Percentiles rank a stretch among this genome's conserved stretches.
Conservation (phyloP, 2,329 filamentous ascomycete genomes). For the Monosporascus sp. region DNA sequence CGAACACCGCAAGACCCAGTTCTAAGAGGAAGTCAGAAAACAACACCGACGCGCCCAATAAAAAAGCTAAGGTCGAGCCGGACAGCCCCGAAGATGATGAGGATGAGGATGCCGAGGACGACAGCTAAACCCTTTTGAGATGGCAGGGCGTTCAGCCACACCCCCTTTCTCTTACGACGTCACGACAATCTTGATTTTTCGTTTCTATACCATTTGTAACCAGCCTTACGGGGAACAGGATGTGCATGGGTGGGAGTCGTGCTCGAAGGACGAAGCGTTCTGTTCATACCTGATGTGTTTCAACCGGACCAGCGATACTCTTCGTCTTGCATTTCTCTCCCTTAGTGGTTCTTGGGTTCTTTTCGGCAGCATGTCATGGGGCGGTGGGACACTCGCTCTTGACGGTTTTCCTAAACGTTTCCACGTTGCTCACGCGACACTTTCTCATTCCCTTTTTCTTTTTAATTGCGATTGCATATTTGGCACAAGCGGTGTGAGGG, state of each 20-base stretch:
- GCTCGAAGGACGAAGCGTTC: constrained; percentile 22
- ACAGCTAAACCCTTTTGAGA: constrained; percentile 29
- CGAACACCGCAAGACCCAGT: constrained; percentile 32
- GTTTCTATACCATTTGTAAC: constrained; percentile 24
- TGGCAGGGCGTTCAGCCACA: constrained; percentile 4
- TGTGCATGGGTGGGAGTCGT: constrained; percentile 23
- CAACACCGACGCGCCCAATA: constrained; percentile 42
- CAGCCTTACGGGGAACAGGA: constrained; percentile 17
- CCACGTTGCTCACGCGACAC: constrained; percentile 29
- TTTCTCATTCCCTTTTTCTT: constrained; percentile 13
- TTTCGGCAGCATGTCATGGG: constrained; percentile 20
- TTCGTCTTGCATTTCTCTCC: constrained; percentile 5
- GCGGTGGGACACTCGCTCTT: constrained; percentile 30
- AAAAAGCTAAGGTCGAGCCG: constrained; percentile 43
- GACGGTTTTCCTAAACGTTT: constrained; percentile 27
- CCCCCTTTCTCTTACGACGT: constrained; percentile 29
- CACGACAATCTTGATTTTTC: constrained; percentile 27
- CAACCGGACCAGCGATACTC: constrained; percentile 13
- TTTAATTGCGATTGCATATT: constrained; percentile 21
- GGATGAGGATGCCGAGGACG: constrained; percentile 38
- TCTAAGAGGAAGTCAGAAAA: constrained; percentile 58
- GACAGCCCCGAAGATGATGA: constrained; percentile 39
- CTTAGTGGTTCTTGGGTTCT: constrained; percentile 13
- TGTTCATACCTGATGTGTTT: constrained; percentile 11
- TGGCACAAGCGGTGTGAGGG: constrained; percentile 15